Base-by-base conservation (phyloP, 495 filamentous ascomycete species). In the Aspergillus olivimuriae region DNA sequence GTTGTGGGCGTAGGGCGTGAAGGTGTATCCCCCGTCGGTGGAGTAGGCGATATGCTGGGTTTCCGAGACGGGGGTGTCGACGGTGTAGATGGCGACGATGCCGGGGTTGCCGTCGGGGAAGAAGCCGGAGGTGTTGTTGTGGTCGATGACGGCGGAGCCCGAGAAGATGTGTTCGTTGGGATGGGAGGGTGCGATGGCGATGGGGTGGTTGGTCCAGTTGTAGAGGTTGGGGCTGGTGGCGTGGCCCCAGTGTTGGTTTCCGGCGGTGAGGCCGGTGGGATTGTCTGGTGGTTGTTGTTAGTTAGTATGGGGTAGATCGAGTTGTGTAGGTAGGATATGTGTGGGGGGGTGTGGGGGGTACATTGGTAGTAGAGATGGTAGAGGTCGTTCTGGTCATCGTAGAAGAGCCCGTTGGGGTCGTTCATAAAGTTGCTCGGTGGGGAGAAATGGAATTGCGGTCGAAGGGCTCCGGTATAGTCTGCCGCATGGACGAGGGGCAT, bases 301-400 rank as follows among this genome's bases (percentile, higher is more conserved):
- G 28, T 47, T 23, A 47, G 28, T 41, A 30, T 41, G 11, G n/a
- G 11, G 3, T 8, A 21, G n/a, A 22, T 20, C 7, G 14, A 19
- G n/a, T n/a, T n/a, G n/a, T n/a, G n/a, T n/a, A n/a, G n/a, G n/a
- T n/a, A 12, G 18, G 39, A 8, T 3, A 44, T 28, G 21, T 15
- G 16, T 23, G 16, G 33, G 2, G 31, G 7, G n/a, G 20, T 18
- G 0, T 17, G 2, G 2, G 11, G 31, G 47, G 39, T 46, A 62
- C 60, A 73, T 49, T 78, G 73, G 55, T 76, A 78, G 54, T 77
- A 79, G 0, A 77, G 50, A 54, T 79, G 75, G 40, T 67, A 79
- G 4, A 60, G 51, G n/a, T 68, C 72, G 23, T 65, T 55, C 4
- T 56, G 53, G 10, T 15, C 28, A 34, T 50, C 47, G 52, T 75